Evolutionary conservation across 23 red algal genomes (phyloP), one percentile per base, ranked within the genome.

Genomic region (Gracilariopsis chorda): DNA sequence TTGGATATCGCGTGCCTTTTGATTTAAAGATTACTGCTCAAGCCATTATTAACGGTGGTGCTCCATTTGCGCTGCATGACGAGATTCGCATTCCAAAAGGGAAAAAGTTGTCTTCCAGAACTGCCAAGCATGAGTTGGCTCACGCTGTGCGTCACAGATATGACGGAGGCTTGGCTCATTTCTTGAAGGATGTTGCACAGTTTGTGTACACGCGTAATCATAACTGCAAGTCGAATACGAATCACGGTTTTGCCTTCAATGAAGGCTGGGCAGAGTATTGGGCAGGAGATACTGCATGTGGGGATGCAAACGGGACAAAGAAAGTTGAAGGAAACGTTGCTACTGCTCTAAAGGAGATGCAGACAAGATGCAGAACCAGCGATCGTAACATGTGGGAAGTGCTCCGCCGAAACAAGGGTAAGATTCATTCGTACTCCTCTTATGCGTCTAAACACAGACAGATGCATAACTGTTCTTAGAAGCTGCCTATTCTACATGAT

Each of bases 341-440:
- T 6, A 24, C 76, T 34, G 76, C 76, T 3, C 30, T 80, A 27
- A 53, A 59, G 16, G 48, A 45, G 16, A 7, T 80, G 20, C 76
- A 58, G 20, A 20, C 7, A 4, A 53, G 33, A 30, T 80, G 76
- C 19, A 28, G 52, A 0, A 45, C 48, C 2, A 37, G 48, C 20
- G 76, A 80, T 45, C 76, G 55, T 19, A 48, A 80, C 20, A 80
- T 80, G 76, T 80, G 76, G 76, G 48, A 80, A 35, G 76, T 80
- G 6, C 76, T 80, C 30, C 76, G 76, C 19, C 30, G 35, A 2
- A 80, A 80, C 21, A 25, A 25, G 1, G 34, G 34, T 1, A 57
- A 53, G 35, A 80, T 80, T 58, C 76, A 80, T 58, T 48, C 76
- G 0, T 80, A 80, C 19, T 36, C 42, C 29, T 37, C 42, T 6